Evolutionary conservation across 345 rosid genomes (phyloP), one percentile per base, ranked within the genome.

Genomic region (Hypericum perforatum): DNA sequence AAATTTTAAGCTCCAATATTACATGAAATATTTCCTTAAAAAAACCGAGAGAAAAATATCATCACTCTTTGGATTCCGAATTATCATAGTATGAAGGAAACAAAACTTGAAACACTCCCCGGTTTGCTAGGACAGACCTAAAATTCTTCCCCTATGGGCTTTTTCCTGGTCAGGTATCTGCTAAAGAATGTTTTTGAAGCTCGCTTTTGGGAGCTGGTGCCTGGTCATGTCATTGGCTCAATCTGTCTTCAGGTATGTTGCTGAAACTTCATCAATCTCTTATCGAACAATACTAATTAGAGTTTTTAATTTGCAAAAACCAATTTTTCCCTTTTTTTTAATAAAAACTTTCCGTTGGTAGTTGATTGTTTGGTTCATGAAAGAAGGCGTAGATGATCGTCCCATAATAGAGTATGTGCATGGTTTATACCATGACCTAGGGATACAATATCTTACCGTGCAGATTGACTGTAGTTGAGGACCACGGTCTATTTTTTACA

Each of bases 141-240:
- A 8, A 50, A 7, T 43, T 11, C 53, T 29, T 53, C 45, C 13
- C 15, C 12, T n/a, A n/a, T 29, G 5, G 7, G 8, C 12, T 29
- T 49, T 39, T 41, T 9, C 51, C 12, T 44, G 57, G 48, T 43
- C 66, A 92, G 96, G 78, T 92, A 54, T 54, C 78, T 53, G 72
- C 78, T 65, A 78, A 69, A 8, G 95, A 80, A 92, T 67, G 84
- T 85, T 52, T 74, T 82, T 15, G 74, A 83, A 64, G 88, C 96
- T 53, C 86, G 89, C 50, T 85, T 92, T 61, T 92, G 98, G 96
- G 98, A 88, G 76, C 67, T 83, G 62, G 90, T 88, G 47, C 98
- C 96, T 37, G 95, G 96, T 43, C 96, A 88, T 69, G 78, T 73
- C 52, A 80, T 85, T 54, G 96, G 98, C 51, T 85, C 95, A 37